These are phyloP conservation scores for Trichoderma sp. DNA, from an alignment of 2,329 filamentous ascomycete species.

Conservation along the genomic window DNA sequence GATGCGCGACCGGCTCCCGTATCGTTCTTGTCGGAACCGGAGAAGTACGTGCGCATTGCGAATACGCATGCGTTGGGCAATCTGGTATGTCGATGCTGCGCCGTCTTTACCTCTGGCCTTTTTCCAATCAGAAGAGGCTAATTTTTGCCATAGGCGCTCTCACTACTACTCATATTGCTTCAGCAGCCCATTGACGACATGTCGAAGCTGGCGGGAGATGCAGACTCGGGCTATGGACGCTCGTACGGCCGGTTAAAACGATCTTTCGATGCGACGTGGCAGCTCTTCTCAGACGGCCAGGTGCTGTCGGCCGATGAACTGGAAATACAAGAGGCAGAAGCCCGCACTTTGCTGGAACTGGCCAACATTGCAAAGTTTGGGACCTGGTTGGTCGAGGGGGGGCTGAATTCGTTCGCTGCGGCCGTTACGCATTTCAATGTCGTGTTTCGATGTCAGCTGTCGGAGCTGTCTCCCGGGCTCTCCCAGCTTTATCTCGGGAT, in stretches of 20 bases:
- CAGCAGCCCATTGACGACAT: conserved; percentile 43
- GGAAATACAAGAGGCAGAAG: conserved; percentile 38
- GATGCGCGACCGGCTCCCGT: conserved; percentile 36
- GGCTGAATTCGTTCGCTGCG: conserved; percentile 43
- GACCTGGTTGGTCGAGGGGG: conserved; percentile 43
- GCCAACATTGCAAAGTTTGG: conserved; percentile 53
- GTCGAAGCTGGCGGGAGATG: conserved; percentile 38
- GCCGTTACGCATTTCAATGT: conserved; percentile 50
- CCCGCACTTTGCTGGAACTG: conserved; percentile 45
- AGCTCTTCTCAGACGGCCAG: conserved; percentile 38
- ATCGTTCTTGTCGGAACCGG: conserved; percentile 41
- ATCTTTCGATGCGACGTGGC: conserved; percentile 39
- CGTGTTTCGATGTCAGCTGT: conserved; percentile 48
- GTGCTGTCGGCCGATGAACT: conserved; percentile 41
- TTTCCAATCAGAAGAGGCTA: background rate
- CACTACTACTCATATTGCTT: conserved; percentile 42
- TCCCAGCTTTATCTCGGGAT: conserved; percentile 50
- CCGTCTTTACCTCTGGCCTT: background rate
- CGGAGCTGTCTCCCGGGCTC: conserved; percentile 46
- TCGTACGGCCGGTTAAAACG: conserved; percentile 38
- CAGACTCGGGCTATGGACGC: conserved; percentile 38
- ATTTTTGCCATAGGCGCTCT: conserved; percentile 38
- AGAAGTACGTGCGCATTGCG: conserved; percentile 42
- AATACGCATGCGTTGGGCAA: conserved; percentile 45
- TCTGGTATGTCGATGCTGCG: conserved; percentile 39